phyloP scores from a whole-genome alignment of 192 early-diverging fungal species.

The Backusella tarrabulga region DNA sequence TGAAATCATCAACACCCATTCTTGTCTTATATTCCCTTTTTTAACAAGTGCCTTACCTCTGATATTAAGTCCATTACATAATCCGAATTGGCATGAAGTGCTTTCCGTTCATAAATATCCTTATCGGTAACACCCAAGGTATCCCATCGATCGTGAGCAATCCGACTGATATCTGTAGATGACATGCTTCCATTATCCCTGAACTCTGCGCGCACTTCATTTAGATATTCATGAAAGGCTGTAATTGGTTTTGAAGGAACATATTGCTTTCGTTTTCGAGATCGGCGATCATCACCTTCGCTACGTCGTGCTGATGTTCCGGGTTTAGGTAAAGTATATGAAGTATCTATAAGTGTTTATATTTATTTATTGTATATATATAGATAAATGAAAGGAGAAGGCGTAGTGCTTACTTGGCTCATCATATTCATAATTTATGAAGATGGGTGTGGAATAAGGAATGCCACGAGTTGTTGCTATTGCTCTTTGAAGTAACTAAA shows the following conservation, averaged over 20 bases:
- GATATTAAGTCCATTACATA: constrained; percentile 9
- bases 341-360: background rate
- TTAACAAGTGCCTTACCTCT: background rate
- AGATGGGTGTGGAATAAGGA: background rate
- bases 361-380: background rate
- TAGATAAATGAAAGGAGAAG: background rate
- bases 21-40: background rate
- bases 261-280: constrained; percentile 5
- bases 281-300: background rate
- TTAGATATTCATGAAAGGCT: background rate
- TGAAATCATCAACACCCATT: background rate
- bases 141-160: constrained; percentile 1
- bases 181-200: background rate
- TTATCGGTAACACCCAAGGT: background rate
- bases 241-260: background rate
- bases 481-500: constrained; percentile 38
- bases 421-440: background rate
- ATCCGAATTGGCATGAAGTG: constrained; percentile 11
- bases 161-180: background rate
- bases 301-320: background rate
- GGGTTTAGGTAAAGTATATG: constrained; percentile 8
- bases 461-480: constrained; percentile 12
- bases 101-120: constrained; percentile 6
- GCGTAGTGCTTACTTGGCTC: background rate
- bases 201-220: background rate